These are phyloP conservation scores for Dactylis glomerata DNA, from an alignment of 176 grass and related monocot genomes.

Conservation along the genomic window DNA sequence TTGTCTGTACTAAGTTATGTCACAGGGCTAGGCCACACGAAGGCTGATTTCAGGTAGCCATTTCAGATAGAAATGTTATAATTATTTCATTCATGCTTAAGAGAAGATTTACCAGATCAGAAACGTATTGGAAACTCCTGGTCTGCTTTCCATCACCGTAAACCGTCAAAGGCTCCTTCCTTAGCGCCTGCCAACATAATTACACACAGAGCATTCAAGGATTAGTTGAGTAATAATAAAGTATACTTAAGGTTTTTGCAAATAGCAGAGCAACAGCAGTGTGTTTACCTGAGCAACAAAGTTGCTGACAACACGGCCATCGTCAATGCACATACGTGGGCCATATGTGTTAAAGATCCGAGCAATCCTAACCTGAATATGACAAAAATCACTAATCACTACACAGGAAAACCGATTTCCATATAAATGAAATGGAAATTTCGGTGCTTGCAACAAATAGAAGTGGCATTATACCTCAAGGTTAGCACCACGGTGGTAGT, in stretches of 20 bases:
- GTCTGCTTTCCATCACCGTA: constrained; percentile 98
- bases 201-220: constrained; percentile 5
- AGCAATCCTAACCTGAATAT: constrained; percentile 68
- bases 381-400: constrained; percentile 1
- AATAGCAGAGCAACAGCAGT: neutral
- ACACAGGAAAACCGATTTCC: neutral
- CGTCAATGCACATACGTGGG: constrained; percentile 94
- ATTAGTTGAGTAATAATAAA: neutral
- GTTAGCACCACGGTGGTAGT: constrained; percentile 87
- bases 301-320: constrained; percentile 94
- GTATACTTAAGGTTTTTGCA: neutral
- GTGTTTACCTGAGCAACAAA: constrained; percentile 86
- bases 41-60: neutral
- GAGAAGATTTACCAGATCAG: constrained; percentile 62
- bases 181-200: constrained; percentile 54
- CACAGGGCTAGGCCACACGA: neutral
- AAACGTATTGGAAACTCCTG: constrained; percentile 95
- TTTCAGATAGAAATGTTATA: neutral
- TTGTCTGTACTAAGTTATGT: neutral
- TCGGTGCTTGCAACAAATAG: neutral
- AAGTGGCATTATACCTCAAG: constrained; percentile 47
- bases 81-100: neutral
- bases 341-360: constrained; percentile 92
- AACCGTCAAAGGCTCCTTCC: constrained; percentile 85
- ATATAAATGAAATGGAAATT: constrained; percentile 18